Percentiles rank a stretch among this genome's conserved stretches.
Conservation (phyloP, 2,329 filamentous ascomycete species). For the Domatiomyces catenatus region DNA sequence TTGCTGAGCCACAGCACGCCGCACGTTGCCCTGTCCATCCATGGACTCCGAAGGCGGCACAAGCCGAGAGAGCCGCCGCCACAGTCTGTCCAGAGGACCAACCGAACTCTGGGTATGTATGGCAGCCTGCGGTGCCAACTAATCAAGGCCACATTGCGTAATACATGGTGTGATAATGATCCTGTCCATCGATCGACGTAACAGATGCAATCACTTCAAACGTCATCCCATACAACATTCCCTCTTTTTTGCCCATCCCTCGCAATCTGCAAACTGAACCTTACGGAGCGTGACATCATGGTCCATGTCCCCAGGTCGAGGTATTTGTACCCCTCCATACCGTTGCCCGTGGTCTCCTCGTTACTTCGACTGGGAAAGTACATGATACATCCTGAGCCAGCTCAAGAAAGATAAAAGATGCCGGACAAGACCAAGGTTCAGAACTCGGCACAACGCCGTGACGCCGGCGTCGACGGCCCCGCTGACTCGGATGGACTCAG, state of each 20-base stretch:
- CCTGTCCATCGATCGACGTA: neutral
- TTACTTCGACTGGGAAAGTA: too few relatives aligned
- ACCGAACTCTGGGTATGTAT: neutral
- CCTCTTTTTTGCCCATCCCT: too few relatives aligned
- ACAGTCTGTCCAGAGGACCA: too few relatives aligned
- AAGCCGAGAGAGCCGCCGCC: neutral
- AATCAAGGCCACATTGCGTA: neutral
- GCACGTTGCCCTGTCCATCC: neutral
- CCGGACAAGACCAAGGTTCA: neutral
- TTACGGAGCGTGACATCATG: neutral
- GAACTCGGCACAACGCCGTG: slow-evolving; percentile 5
- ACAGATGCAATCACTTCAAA: neutral
- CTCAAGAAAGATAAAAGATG: neutral
- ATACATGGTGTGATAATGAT: neutral
- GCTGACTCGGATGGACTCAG: neutral
- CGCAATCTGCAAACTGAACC: neutral
- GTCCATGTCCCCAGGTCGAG: neutral
- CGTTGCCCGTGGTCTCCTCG: too few relatives aligned
- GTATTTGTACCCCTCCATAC: neutral
- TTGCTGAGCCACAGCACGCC: neutral
- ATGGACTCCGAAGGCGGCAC: too few relatives aligned
- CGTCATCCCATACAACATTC: neutral
- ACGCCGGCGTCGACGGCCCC: slow-evolving; percentile 11
- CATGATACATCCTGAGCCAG: too few relatives aligned
- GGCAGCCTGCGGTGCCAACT: neutral